Evolutionary conservation across 2,329 filamentous ascomycete species (phyloP).

Genomic region (Botrytis elliptica): DNA sequence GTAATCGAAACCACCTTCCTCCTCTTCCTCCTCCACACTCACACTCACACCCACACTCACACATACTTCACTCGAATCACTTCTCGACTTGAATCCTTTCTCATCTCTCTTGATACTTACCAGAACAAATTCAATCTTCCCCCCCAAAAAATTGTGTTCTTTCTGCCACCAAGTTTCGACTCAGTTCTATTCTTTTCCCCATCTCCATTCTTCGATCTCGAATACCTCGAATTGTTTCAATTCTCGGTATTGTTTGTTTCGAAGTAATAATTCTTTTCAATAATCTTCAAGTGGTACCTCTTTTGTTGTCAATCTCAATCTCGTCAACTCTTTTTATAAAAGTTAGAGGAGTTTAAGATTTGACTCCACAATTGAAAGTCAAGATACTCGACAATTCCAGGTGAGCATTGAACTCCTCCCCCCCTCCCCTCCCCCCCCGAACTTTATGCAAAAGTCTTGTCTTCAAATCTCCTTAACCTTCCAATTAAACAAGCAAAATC

Average conservation of each 20-base stretch:
- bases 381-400: conserved; percentile 21
- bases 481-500: conserved; percentile 2
- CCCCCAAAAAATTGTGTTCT: conserved; percentile 7
- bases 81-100: background rate
- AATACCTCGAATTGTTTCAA: background rate
- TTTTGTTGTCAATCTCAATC: conserved; percentile 15
- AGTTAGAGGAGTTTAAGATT: conserved; percentile 21
- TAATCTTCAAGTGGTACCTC: conserved; percentile 15
- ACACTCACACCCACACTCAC: background rate
- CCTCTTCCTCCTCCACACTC: background rate
- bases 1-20: conserved; percentile 5
- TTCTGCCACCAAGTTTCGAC: background rate
- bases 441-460: conserved; percentile 8
- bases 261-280: conserved; percentile 3
- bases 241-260: conserved; percentile 12
- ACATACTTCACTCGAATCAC: background rate
- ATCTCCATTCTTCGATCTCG: background rate
- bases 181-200: background rate
- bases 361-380: conserved; percentile 21
- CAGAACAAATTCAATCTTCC: conserved; percentile 8
- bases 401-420: background rate
- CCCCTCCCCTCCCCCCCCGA: background rate
- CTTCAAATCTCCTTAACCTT: background rate
- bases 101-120: background rate
- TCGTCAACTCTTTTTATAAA: conserved; percentile 6